These are phyloP conservation scores for Rubia yunnanensis DNA, from an alignment of 257 asterid genomes.

Conservation along the genomic window DNA sequence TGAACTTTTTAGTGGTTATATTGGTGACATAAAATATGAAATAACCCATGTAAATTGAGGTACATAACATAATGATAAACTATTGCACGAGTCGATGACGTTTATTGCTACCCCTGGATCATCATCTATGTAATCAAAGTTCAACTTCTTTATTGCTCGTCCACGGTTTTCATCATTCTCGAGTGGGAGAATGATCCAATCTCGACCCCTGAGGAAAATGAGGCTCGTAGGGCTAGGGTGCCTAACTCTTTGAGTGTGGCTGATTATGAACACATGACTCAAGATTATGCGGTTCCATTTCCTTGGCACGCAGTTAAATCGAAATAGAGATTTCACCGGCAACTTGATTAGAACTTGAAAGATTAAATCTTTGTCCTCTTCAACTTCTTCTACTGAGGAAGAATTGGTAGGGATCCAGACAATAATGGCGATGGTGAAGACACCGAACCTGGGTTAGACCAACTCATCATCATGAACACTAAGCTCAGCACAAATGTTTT, in stretches of 20 bases:
- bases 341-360: background rate
- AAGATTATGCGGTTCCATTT: conserved; percentile 5
- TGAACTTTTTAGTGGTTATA: background rate
- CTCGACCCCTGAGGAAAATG: background rate
- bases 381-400: background rate
- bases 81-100: background rate
- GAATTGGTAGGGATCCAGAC: background rate
- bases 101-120: background rate
- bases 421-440: background rate
- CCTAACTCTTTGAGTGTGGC: background rate
- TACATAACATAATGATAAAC: background rate
- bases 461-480: background rate
- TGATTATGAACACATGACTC: background rate
- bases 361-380: background rate
- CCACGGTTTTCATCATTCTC: background rate
- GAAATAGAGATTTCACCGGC: conserved; percentile 7
- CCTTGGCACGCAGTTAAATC: background rate
- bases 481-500: too few species aligned
- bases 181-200: background rate
- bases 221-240: background rate
- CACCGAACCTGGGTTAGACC: too few species aligned
- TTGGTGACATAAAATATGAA: conserved; percentile 2
- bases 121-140: background rate
- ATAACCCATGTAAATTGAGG: background rate
- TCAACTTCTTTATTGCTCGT: background rate